Evolutionary conservation across 345 rosid genomes (phyloP), one percentile per base, ranked within the genome.

Genomic region (Isatis tinctoria): DNA sequence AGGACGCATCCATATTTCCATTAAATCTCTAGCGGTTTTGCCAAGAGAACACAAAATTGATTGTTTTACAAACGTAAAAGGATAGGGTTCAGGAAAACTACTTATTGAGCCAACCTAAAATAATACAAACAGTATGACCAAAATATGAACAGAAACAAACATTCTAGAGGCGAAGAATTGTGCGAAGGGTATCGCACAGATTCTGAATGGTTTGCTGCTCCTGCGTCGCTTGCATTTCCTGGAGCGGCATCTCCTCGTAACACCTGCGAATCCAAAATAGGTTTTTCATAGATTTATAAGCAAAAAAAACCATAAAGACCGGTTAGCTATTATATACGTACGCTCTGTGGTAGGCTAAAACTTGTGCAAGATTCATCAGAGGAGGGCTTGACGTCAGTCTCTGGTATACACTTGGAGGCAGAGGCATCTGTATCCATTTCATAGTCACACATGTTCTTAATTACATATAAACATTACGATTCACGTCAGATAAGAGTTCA

Each of bases 191-290:
- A 54, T 95, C 99, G 7, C 84, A 87, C 1, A 95, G 87, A 79
- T 90, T 95, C 78, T 95, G 99, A 82, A 92, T 92, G 43, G 99
- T 87, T 79, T 92, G 98, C 58, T 90, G 89, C 72, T 93, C 93
- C 66, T 92, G 97, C 7, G 87, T 82, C 18, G 90, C 92, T 74
- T 95, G 97, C 83, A 92, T 69, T 74, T 95, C 98, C 80, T 95
- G 99, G n/a, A 95, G 88, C 14, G 99, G 98, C 98, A 92, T 95
- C 80, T 95, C 99, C 61, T 92, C 97, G 17, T 90, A 89, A 74
- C 97, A 95, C 88, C 97, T 93, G 73, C 48, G 22, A 14, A 11
- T 70, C 9, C 43, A 30, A 8, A 26, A 39, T 9, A 3, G 7
- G 10, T 10, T 48, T n/a, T n/a, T 49, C 44, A 1, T 5, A 39